These are phyloP conservation scores for Petunia hybrid DNA, from an alignment of 305 asterid species.

Conservation along the genomic window DNA sequence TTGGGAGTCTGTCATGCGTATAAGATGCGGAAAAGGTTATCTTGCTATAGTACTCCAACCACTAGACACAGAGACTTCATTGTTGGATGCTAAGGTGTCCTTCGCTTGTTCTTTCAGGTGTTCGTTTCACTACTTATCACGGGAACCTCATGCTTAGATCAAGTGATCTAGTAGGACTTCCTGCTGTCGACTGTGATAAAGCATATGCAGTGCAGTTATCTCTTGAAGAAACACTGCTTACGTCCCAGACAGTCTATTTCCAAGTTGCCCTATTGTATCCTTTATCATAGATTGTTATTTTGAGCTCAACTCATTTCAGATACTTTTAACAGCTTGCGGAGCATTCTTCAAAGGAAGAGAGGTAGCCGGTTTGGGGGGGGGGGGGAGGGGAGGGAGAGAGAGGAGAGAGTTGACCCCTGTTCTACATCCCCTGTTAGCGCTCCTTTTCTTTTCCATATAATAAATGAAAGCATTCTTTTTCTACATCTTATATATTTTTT, in stretches of 20 bases:
- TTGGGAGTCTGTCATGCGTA: constrained; percentile 96
- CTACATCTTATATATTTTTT: neutral
- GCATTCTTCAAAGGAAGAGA: neutral
- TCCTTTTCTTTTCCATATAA: neutral
- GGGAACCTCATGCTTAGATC: constrained; percentile 97
- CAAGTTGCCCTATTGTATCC: constrained; percentile 99
- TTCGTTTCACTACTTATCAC: constrained; percentile 93
- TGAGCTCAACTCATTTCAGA: constrained; percentile 16
- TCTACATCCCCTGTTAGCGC: neutral
- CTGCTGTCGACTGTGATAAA: constrained; percentile 98
- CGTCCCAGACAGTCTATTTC: constrained; percentile 82
- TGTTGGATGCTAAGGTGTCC: neutral
- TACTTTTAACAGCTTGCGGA: constrained; percentile 65
- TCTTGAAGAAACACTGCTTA: constrained; percentile 92
- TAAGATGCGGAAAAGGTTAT: constrained; percentile 96
- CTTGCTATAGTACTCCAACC: neutral
- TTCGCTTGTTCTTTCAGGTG: constrained; percentile 57
- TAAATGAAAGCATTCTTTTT: neutral
- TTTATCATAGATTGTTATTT: constrained; percentile 32
- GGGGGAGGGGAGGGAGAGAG: too few relatives aligned
- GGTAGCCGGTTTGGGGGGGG: too few relatives aligned
- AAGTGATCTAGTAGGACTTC: constrained; percentile 92
- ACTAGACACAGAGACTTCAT: neutral
- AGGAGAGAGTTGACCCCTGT: neutral
- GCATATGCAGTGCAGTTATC: constrained; percentile 94